Evolutionary conservation across 495 filamentous ascomycete species (phyloP).

Genomic region (Trichoderma erinaceum): DNA sequence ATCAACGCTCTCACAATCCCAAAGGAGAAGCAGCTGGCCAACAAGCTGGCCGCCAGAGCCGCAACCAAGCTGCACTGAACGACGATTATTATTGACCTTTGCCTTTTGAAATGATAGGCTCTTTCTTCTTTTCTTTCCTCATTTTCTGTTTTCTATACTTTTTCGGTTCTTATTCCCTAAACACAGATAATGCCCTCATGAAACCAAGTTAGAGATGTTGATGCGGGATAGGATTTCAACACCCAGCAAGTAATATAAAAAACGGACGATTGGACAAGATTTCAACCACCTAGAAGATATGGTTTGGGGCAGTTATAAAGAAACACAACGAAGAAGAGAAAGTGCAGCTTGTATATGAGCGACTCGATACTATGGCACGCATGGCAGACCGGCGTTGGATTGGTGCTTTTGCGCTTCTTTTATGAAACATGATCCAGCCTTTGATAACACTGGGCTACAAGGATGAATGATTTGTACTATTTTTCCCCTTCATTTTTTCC

Average conservation of each 20-base stretch:
- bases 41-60: constrained; percentile 25
- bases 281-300: neutral
- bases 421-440: neutral
- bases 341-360: neutral
- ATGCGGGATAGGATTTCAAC: constrained; percentile 10
- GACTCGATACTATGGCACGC: neutral
- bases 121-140: neutral
- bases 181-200: constrained; percentile 8
- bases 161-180: neutral
- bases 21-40: constrained; percentile 46
- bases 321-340: neutral
- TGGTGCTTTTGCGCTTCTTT: constrained; percentile 1
- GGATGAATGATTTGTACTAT: neutral
- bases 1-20: constrained; percentile 94
- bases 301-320: neutral
- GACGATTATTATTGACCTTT: neutral
- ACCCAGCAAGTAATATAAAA: neutral
- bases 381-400: constrained; percentile 1
- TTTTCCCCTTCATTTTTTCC: neutral
- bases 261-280: neutral
- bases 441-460: neutral
- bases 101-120: neutral
- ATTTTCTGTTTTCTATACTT: neutral
- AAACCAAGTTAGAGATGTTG: neutral
- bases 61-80: constrained; percentile 10